Base-by-base conservation (phyloP, 352 stramenopile species). In the Elongisporangium anandrum region DNA sequence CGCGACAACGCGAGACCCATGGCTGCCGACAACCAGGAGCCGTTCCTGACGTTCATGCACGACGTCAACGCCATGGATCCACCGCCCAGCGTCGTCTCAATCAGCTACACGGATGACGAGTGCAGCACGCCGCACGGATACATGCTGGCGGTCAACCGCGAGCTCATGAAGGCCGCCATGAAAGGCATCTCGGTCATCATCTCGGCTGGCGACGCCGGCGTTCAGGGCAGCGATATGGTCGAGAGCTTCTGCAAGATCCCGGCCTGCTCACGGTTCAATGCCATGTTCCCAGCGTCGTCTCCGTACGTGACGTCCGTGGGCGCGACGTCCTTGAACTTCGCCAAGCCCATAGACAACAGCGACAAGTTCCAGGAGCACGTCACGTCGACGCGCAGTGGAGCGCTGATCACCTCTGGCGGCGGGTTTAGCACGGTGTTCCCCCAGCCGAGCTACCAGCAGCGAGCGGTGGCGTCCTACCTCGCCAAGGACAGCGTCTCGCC, bases 41-140 rank as follows among this genome's bases (percentile, higher is more conserved):
- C 84, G 4, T 93, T 93, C 53, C 62, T 93, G 16, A 65, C 63
- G 9, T 93, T 93, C 58, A 61, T 93, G 34, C 79, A 85, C 51
- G 76, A 85, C 17, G 63, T 91, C 9, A 93, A 91, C 55, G 72
- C 70, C n/a, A 81, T 89, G 67, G 65, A 85, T 0, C 70, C 78
- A 2, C 60, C 74, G 22, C 84, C 84, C 4, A 60, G 73, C 4
- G 84, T 91, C 24, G 78, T 93, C 7, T 91, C 81, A 17, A 81
- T 93, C 60, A 93, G 84, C 62, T 93, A 93, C 70, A 87, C 84
- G 13, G 84, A 93, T 62, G 84, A 93, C 50, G 84, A 93, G 63
- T 90, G 81, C 61, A 82, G 78, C 22, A 60, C 91, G 15, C 79
- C 84, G 0, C 23, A 38, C 4, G 66, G 57, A 12, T 93, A 93